Conservation (phyloP, 768 basidiomycete species). For the Kwoniella heveanensis region DNA sequence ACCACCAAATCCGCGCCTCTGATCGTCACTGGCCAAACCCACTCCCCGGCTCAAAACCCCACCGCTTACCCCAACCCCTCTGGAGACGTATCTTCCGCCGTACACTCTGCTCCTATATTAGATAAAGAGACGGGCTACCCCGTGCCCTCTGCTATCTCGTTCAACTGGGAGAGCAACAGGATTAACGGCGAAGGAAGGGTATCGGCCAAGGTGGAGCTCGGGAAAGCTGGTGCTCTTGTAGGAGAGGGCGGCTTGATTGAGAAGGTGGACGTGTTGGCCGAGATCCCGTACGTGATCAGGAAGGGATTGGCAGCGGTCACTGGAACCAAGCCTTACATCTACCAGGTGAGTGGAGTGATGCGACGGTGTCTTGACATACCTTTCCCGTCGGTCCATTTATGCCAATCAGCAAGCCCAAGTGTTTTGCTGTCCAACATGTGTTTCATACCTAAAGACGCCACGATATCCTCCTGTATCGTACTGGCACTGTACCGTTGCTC, state of each 20-base stretch:
- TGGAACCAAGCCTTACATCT: constrained; percentile 90
- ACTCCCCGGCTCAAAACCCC: constrained; percentile 17
- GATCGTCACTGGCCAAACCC: constrained; percentile 50
- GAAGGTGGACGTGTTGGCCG: constrained; percentile 83
- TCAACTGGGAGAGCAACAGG: constrained; percentile 76
- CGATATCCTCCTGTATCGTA: no score
- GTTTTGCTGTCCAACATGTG: no score
- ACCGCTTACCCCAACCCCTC: constrained; percentile 22
- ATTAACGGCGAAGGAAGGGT: constrained; percentile 53
- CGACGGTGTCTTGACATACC: no score
- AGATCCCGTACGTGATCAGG: constrained; percentile 90
- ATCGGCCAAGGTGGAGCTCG: constrained; percentile 61
- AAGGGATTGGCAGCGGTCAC: constrained; percentile 90
- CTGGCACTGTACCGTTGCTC: no score
- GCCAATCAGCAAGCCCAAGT: no score
- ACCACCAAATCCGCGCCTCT: constrained; percentile 24
- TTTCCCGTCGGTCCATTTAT: no score
- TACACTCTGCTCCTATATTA: constrained; percentile 62
- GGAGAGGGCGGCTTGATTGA: constrained; percentile 57
- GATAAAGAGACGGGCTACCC: constrained; percentile 84
- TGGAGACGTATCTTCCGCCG: constrained; percentile 43
- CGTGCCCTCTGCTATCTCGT: constrained; percentile 69
- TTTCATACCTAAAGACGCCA: no score
- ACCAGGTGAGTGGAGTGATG: constrained; percentile 84
- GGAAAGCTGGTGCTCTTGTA: constrained; percentile 62